A percentile compares a stretch with the other conserved stretches of the same genome.
Evolutionary conservation across 345 rosid species (phyloP).

Genomic region (Atalantia buxifolia): DNA sequence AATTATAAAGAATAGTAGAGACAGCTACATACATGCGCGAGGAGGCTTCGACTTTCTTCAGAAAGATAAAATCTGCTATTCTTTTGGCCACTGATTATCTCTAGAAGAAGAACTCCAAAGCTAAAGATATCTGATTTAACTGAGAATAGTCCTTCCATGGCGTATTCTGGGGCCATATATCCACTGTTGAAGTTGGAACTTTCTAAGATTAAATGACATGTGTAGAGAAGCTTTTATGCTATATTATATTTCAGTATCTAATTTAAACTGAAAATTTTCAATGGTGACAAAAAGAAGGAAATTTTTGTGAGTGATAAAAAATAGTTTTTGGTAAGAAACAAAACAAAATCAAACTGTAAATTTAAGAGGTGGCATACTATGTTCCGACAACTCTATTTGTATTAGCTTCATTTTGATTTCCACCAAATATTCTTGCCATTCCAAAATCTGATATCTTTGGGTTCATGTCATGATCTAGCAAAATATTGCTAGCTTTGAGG

Average conservation of each 20-base stretch:
- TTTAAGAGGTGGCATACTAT: neutral
- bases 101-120: neutral
- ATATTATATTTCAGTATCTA: too few relatives aligned
- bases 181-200: neutral
- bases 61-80: neutral
- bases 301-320: neutral
- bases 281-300: neutral
- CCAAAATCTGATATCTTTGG: slow-evolving; percentile 33
- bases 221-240: neutral
- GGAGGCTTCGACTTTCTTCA: neutral
- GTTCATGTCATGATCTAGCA: slow-evolving; percentile 24
- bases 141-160: slow-evolving; percentile 1
- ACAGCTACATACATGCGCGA: neutral
- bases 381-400: slow-evolving; percentile 29
- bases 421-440: slow-evolving; percentile 23
- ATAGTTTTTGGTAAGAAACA: neutral
- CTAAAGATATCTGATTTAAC: slow-evolving; percentile 2
- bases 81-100: neutral
- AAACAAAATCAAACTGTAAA: neutral
- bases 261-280: too few relatives aligned
- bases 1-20: neutral
- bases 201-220: neutral
- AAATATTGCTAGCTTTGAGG: slow-evolving; percentile 23
- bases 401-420: slow-evolving; percentile 23
- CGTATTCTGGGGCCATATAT: slow-evolving; percentile 1